Evolutionary conservation across 495 filamentous ascomycete species (phyloP), one percentile per base, ranked within the genome.

Genomic region (Daldinia caldariorum): DNA sequence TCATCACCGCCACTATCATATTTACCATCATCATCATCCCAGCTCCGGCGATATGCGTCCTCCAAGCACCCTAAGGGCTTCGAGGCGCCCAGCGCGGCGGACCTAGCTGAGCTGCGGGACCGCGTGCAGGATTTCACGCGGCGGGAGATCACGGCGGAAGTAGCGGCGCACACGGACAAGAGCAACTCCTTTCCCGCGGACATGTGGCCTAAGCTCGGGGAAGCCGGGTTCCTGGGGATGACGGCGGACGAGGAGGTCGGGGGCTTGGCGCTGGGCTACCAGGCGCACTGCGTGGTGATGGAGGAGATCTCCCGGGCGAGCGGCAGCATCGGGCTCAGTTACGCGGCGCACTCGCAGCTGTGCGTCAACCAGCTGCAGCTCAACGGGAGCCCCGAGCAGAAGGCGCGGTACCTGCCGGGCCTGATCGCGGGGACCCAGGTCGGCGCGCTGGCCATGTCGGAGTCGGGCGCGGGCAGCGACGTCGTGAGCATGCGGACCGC

Each of bases 341-440:
- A 99, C 77, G 95, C 95, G 14, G 95, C 96, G 16, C 95, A 99
- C 81, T 95, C 91, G 9, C 96, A 99, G 78, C 86, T 99, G 32
- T 99, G 95, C 81, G 91, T 98, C 54, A 99, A 99, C 79, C 96
- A 99, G 79, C 83, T 99, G 41, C 94, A 92, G 76, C 84, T 99
- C 62, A 97, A 99, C 78, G 96, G 92, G n/a, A 88, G 83, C 0
- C 53, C 81, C 0, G 87, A 87, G 51, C 96, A 98, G 78, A 98
- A 98, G 76, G 77, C 79, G 29, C 87, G 88, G 56, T 94, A 89
- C 76, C 85, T 99, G 0, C 94, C 95, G 0, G 92, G 86, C 0
- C 83, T 99, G 6, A 89, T 98, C 62, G 88, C 90, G 0, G 95
- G 95, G 2, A 86, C 90, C 22, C 90, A 90, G 67, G 83, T 99